Percentiles rank a stretch among this genome's conserved stretches.
These are phyloP conservation scores for Lachancea quebecensis DNA, from an alignment of 805 yeast genomes.

Conservation along the genomic window DNA sequence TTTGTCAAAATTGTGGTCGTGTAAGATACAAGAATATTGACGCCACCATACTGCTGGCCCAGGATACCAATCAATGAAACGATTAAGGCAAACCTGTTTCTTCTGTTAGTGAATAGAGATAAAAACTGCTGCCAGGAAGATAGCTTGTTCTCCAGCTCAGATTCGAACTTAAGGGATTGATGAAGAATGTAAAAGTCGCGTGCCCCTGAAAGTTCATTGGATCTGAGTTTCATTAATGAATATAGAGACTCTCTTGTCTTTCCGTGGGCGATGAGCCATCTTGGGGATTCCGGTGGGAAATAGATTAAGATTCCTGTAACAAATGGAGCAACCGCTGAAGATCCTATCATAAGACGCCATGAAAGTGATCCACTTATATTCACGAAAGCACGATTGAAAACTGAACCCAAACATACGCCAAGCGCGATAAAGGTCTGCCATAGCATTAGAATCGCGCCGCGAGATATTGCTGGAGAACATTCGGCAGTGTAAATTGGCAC, in stretches of 20 bases:
- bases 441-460: constrained; percentile 63
- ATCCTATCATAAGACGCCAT: constrained; percentile 65
- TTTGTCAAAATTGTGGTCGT: constrained; percentile 42
- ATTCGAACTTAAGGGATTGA: constrained; percentile 43
- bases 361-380: constrained; percentile 40
- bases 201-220: constrained; percentile 48
- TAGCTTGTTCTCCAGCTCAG: constrained; percentile 34
- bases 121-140: constrained; percentile 34
- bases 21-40: constrained; percentile 46
- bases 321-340: constrained; percentile 54
- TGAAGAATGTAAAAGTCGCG: constrained; percentile 57
- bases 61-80: constrained; percentile 46
- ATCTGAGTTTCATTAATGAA: constrained; percentile 42
- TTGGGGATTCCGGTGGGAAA: constrained; percentile 61
- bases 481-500: constrained; percentile 65
- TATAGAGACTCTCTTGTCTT: constrained; percentile 44
- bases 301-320: constrained; percentile 45
- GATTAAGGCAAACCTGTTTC: constrained; percentile 46
- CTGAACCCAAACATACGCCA: constrained; percentile 63
- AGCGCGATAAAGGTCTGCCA: constrained; percentile 76
- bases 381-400: constrained; percentile 51
- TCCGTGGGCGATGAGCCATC: constrained; percentile 56
- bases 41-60: constrained; percentile 52
- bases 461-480: constrained; percentile 47
- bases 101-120: constrained; percentile 38